Conservation (phyloP, 2,329 filamentous ascomycete genomes). For the Mycosphaerella sp. region DNA sequence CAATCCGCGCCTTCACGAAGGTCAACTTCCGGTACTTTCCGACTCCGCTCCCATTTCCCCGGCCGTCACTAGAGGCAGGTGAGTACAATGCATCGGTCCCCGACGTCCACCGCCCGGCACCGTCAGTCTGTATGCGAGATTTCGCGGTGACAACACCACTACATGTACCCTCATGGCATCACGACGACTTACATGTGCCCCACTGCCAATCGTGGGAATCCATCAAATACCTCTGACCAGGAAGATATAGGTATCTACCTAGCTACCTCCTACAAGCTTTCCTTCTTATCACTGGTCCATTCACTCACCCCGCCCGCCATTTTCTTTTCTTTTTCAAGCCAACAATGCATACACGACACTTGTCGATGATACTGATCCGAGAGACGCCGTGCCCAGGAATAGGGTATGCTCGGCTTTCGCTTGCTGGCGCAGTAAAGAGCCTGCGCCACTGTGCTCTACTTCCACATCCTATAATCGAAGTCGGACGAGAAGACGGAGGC, state of each 20-base stretch:
- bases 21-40: background rate
- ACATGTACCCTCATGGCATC: background rate
- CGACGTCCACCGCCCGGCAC: background rate
- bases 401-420: background rate
- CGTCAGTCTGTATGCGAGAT: background rate
- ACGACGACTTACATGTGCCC: background rate
- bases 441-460: background rate
- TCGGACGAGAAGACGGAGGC: too few relatives aligned
- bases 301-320: background rate
- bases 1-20: slow-evolving; percentile 3
- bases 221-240: background rate
- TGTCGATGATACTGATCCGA: background rate
- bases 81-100: too few relatives aligned
- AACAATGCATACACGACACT: background rate
- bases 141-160: background rate
- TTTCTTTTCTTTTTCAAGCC: background rate
- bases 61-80: too few relatives aligned
- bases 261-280: background rate
- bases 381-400: background rate
- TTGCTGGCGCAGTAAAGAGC: background rate
- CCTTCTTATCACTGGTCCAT: background rate
- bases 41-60: background rate
- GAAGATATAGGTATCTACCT: background rate
- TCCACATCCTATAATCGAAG: too few relatives aligned
- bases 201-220: background rate